Percentiles rank a stretch among this genome's conserved stretches.
phyloP scores from a whole-genome alignment of 768 basidiomycete genomes.

The Trametes punicea region DNA sequence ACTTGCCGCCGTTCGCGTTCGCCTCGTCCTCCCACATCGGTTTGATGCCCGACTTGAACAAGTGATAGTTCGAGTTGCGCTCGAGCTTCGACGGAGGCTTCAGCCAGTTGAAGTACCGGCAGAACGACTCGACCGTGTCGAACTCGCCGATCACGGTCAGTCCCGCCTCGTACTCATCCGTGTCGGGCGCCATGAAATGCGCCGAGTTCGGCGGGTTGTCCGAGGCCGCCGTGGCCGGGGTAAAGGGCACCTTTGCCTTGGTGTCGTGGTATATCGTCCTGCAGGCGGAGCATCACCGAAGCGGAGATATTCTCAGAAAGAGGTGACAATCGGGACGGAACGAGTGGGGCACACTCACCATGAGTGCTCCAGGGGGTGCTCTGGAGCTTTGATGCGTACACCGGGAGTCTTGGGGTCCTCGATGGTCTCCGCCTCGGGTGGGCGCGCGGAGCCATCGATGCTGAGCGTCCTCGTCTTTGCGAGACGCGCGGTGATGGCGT shows the following conservation, averaged over 20 bases:
- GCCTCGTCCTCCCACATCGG: conserved; percentile 98
- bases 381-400: conserved; percentile 60
- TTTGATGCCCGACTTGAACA: conserved; percentile 92
- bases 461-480: conserved; percentile 65
- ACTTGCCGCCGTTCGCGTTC: conserved; percentile 90
- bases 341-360: conserved; percentile 58
- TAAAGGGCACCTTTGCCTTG: conserved; percentile 66
- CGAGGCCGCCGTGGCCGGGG: conserved; percentile 36
- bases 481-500: conserved; percentile 79
- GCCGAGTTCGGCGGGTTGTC: conserved; percentile 23
- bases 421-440: conserved; percentile 74
- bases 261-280: conserved; percentile 93
- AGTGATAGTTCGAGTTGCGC: conserved; percentile 89
- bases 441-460: conserved; percentile 57
- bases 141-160: conserved; percentile 87
- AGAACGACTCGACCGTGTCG: conserved; percentile 86
- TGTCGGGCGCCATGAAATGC: conserved; percentile 49
- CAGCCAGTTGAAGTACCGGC: conserved; percentile 92
- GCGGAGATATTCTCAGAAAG: background rate
- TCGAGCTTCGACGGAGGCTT: conserved; percentile 88
- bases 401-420: conserved; percentile 84
- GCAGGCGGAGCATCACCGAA: conserved; percentile 1
- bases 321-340: background rate
- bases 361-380: conserved; percentile 80
- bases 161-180: conserved; percentile 79